A percentile compares a stretch with the other conserved stretches of the same genome.
Conservation (phyloP, 352 stramenopile genomes). For the Aphanomyces astaci region DNA sequence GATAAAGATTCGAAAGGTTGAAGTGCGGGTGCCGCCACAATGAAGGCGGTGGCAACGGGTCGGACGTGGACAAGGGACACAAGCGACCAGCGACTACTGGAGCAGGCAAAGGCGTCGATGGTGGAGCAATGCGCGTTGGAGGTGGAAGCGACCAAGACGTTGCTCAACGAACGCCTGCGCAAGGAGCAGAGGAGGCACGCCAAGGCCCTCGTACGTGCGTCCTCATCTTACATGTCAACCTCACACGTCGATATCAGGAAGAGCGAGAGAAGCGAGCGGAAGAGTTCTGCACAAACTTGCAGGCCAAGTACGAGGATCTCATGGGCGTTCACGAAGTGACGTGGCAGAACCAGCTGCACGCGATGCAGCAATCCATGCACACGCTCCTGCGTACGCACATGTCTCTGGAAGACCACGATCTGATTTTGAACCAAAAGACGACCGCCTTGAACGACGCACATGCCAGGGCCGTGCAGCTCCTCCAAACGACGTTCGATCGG, state of each 20-base stretch:
- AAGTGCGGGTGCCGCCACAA: no score
- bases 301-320: slow-evolving; percentile 7
- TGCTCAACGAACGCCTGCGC: background rate
- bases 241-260: background rate
- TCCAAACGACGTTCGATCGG: background rate
- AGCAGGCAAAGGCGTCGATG: slow-evolving; percentile 12
- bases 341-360: background rate
- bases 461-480: background rate
- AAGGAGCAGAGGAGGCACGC: background rate
- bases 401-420: background rate
- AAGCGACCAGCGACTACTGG: background rate
- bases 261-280: slow-evolving; percentile 9
- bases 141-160: slow-evolving; percentile 13
- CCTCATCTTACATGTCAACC: background rate
- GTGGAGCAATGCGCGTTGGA: slow-evolving; percentile 8
- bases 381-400: background rate
- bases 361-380: background rate
- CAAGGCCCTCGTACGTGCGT: background rate
- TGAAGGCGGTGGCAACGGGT: no score
- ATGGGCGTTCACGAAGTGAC: background rate
- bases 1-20: slow-evolving; percentile 9
- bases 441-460: background rate
- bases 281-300: slow-evolving; percentile 7
- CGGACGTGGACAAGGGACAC: no score
- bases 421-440: background rate